Evolutionary conservation across 2,329 filamentous ascomycete genomes (phyloP), one percentile per base, ranked within the genome.

Genomic region (Xylogone sp.): DNA sequence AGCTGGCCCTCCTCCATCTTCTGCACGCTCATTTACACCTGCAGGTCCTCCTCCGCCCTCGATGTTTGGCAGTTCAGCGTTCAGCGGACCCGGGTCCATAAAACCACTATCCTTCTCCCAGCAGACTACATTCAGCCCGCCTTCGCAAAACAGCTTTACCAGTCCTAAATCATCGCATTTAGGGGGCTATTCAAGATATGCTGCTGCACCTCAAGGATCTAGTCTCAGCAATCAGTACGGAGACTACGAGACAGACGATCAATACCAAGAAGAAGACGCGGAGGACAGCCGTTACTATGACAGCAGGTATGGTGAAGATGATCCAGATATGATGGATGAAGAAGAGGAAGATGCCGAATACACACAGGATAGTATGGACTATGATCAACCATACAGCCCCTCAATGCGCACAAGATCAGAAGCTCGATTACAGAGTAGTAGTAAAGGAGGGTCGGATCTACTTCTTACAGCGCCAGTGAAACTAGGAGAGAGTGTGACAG

Each of bases 11-110:
- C 79, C 80, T 1, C 79, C 78, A 21, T 77, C 76, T 27, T 72
- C 70, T 53, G 68, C 70, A 21, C 65, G 66, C 55, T 82, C 79
- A n/a, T 81, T 80, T 49, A 82, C 79, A 20, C 80, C 80, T 27
- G 71, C 74, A 51, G 79, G 76, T 2, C 72, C 71, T 43, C 78
- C 78, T 45, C 76, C 78, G 22, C 74, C 75, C 6, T 71, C 71
- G 43, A 59, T 76, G 19, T 76, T 80, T 57, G 75, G 75, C 48
- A 77, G 73, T 64, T 79, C 80, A 16, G 73, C 74, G 54, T 65
- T 75, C 51, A 69, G 67, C 21, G 62, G 54, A 16, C 48, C 49
- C 22, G 56, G 46, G 42, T 54, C 61, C 21, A 49, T 60, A 8
- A 63, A 63, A 43, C 61, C 63, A 43, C 46, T 63, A 24, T 63